These are phyloP conservation scores for Eucalyptus pauciflora DNA, from an alignment of 345 rosid species.

Conservation along the genomic window DNA sequence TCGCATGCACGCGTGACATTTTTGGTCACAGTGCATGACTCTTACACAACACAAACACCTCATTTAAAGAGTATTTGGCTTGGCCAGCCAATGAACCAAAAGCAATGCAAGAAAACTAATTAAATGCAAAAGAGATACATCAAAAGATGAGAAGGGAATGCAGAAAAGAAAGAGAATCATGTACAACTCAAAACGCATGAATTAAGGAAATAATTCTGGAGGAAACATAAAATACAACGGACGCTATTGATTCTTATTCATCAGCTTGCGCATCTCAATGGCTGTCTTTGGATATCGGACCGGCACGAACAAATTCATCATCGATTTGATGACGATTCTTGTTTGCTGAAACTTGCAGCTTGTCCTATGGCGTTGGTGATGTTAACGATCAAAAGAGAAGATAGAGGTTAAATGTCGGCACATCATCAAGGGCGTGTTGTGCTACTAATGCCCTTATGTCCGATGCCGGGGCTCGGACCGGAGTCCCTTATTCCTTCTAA, in stretches of 20 bases:
- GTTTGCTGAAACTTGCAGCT: background rate
- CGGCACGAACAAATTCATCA: background rate
- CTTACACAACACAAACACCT: background rate
- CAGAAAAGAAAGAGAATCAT: background rate
- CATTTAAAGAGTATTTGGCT: background rate
- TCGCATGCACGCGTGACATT: background rate
- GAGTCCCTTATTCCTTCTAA: slow-evolving; percentile 19
- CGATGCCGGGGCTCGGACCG: slow-evolving; percentile 26
- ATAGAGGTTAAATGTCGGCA: background rate
- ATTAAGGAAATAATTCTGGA: background rate
- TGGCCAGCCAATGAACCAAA: background rate
- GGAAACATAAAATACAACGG: background rate
- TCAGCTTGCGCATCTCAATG: background rate
- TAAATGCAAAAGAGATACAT: background rate
- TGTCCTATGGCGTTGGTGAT: background rate
- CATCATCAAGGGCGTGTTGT: background rate
- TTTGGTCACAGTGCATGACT: background rate
- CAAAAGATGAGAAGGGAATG: background rate
- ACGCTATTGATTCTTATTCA: background rate
- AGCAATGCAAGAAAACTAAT: background rate
- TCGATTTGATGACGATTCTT: background rate
- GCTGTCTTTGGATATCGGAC: background rate
- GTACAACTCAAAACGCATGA: background rate
- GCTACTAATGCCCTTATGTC: slow-evolving; percentile 3
- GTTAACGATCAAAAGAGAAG: background rate